Evolutionary conservation across 139 green algal species (phyloP).

Genomic region (Coelastrella sp.): DNA sequence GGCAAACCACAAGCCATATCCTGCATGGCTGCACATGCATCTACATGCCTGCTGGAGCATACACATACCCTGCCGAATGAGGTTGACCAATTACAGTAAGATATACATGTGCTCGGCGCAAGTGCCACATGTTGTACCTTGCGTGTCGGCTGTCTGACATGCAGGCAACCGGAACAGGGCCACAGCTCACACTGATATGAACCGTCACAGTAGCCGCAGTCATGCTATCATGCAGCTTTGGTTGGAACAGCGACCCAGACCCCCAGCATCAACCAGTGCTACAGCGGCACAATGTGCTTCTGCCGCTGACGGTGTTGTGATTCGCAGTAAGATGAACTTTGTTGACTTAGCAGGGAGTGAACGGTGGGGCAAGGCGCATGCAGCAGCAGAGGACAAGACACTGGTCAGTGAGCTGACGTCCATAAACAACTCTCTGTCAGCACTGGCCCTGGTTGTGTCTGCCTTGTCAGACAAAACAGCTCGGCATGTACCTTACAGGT

Average conservation of each 20-base stretch:
- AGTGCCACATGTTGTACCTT: neutral
- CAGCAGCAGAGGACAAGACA: constrained; percentile 32
- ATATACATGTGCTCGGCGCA: too few species aligned
- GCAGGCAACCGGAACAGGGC: constrained; percentile 62
- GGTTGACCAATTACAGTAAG: too few species aligned
- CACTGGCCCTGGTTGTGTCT: constrained; percentile 70
- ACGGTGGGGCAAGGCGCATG: constrained; percentile 63
- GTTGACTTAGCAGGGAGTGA: constrained; percentile 91
- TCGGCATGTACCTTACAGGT: constrained; percentile 73
- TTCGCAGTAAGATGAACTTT: constrained; percentile 88
- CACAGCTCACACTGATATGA: constrained; percentile 66
- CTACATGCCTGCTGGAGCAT: too few species aligned
- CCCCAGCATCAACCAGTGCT: constrained; percentile 20
- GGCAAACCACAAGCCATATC: too few species aligned
- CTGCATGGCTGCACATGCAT: too few species aligned
- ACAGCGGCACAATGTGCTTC: constrained; percentile 23
- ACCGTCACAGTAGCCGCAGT: constrained; percentile 67
- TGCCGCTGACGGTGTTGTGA: constrained; percentile 44
- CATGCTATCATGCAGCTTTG: constrained; percentile 75
- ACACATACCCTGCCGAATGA: too few species aligned
- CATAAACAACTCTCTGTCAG: constrained; percentile 74
- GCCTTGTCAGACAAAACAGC: constrained; percentile 57
- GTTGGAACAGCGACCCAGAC: constrained; percentile 38
- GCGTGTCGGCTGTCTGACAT: neutral
- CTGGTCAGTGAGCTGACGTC: constrained; percentile 76